Evolutionary conservation across 495 filamentous ascomycete species (phyloP), one percentile per base, ranked within the genome.

Genomic region (Talaromyces thailandensis): DNA sequence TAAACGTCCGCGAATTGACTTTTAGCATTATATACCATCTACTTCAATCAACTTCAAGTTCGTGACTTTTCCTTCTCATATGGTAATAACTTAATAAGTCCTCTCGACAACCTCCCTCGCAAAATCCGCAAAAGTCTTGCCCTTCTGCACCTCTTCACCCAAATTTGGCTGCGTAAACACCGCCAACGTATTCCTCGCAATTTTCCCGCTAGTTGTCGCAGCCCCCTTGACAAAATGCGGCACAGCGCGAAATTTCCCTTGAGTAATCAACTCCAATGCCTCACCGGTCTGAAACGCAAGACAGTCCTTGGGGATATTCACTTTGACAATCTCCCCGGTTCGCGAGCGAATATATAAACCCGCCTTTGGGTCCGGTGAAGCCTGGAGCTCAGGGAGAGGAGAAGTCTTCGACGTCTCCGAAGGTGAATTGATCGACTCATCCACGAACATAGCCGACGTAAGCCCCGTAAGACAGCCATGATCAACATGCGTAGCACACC

Each of bases 151-250:
- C 76, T 88, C 84, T 66, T 96, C 94, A 58, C 83, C 87, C 53
- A 98, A 72, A 78, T 96, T 96, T 45, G 94, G 94, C 80, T 98
- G 94, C 53, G 94, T 98, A 72, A 98, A 98, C 29, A 98, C 92
- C 5, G 94, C 94, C 62, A 98, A 76, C 56, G 94, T 98, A 78
- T 97, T 98, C 64, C 94, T 80, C 50, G 93, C 92, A 63, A 96
- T 82, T 51, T 76, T 74, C 25, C 73, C 62, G 70, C 71, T 51
- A 7, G 53, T 57, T 58, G 23, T 65, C 72, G 45, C 57, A 67
- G 61, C 85, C 1, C 92, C 94, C 64, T 88, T 84, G 21, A 98
- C 94, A 74, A 96, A 97, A 80, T 98, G 94, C 69, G 94, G 94
- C 60, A 98, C 94, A 1, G 94, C 95, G 70, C 87, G 88, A 75